Base-by-base conservation (phyloP, 2,329 filamentous ascomycete genomes). In the Ophiocordyceps camponoti-saundersi region DNA sequence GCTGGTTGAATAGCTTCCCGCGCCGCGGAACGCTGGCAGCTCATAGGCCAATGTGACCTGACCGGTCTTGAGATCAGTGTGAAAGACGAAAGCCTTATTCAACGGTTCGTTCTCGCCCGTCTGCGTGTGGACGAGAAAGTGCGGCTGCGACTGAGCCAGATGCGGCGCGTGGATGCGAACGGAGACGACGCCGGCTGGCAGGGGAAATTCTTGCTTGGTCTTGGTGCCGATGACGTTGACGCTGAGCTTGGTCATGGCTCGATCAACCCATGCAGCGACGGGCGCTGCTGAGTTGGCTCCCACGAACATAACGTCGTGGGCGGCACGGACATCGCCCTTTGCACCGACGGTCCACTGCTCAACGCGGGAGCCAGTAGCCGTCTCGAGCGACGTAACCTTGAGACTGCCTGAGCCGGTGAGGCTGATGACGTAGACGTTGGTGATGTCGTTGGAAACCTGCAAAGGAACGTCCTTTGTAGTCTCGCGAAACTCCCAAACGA, bases 81-180 rank as follows among this genome's bases (percentile, higher is more conserved):
- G 86, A 58, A 82, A 95, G 29, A 96, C 82, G 51, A 93, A 83
- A 3, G 83, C 90, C 69, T 84, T 86, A 58, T 89, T 85, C 18
- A 79, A 45, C 42, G 36, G 42, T 8, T 30, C 45, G 21, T 49
- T 79, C 3, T 68, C 68, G 34, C 70, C 70, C 0, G 85, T 85
- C 55, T 80, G 73, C 55, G 79, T 87, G 54, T 95, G 85, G 6
- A 95, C 83, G 30, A 95, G 68, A 66, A 95, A 93, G 65, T 94
- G 87, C 36, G 86, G 72, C 43, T 79, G 71, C 4, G 85, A 82
- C 57, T 84, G 82, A 29, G 78, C 65, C 47, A 82, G 71, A 52
- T 80, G 79, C 16, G 87, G 82, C 1, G 85, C 84, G 57, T 93
- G 85, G 21, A 95, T 69, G 47, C 79, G 70, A 46, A 85, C 69